Percentiles rank a stretch among this genome's conserved stretches.
Evolutionary conservation across 768 basidiomycete species (phyloP).

Genomic region (Pleurotus tuoliensis): DNA sequence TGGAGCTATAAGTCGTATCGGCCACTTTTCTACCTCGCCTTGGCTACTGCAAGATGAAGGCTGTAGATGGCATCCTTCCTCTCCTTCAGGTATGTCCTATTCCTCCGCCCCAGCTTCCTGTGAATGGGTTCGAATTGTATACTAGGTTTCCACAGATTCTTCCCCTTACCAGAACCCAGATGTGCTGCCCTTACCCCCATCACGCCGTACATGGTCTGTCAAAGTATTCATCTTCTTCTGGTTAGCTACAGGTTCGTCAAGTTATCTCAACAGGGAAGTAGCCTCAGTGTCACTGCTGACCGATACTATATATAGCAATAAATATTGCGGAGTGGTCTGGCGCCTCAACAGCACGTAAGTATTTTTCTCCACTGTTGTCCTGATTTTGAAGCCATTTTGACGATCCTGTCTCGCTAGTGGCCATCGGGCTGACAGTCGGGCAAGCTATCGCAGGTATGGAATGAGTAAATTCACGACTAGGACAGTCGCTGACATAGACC

Average conservation of each 20-base stretch:
- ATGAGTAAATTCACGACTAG: neutral
- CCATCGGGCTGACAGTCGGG: constrained; percentile 23
- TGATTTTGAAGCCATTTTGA: neutral
- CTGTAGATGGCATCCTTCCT: neutral
- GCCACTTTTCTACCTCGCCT: too few relatives aligned
- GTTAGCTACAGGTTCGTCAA: constrained; percentile 23
- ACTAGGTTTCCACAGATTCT: constrained; percentile 21
- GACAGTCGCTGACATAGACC: neutral
- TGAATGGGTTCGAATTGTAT: neutral
- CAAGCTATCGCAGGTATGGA: constrained; percentile 22
- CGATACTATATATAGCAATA: constrained; percentile 16
- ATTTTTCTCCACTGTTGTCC: neutral
- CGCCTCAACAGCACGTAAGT: constrained; percentile 23
- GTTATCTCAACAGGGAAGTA: neutral
- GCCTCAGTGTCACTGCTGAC: neutral
- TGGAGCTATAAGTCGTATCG: too few relatives aligned
- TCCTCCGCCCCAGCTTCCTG: neutral
- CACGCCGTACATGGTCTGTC: constrained; percentile 24
- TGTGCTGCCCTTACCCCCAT: constrained; percentile 22
- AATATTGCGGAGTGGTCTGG: constrained; percentile 31
- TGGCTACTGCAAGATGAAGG: neutral
- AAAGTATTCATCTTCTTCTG: constrained; percentile 27
- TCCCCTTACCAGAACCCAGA: constrained; percentile 26
- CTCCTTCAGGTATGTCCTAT: neutral
- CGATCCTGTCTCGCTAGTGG: constrained; percentile 13